Evolutionary conservation across 306 rosid species (phyloP), one percentile per base, ranked within the genome.

Genomic region (Trifolium pratense): DNA sequence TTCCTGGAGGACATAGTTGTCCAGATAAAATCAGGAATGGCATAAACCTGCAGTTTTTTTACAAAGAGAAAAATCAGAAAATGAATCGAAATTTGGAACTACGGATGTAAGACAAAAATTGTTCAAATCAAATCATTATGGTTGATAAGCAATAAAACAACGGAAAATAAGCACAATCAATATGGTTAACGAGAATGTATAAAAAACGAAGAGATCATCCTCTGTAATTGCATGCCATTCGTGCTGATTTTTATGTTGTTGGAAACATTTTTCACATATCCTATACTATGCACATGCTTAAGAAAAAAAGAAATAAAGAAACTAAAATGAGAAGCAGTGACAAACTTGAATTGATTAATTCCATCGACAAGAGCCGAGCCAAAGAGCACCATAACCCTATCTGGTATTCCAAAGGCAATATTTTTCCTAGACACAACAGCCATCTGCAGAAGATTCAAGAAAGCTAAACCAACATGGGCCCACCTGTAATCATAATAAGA

Each of bases 1-100:
- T 91, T 68, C 97, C 96, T 7, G 97, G 97, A 56, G 97, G 96
- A 74, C 97, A 91, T 65, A 91, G 91, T 39, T 84, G 87, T 57
- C 97, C 97, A 15, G 96, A 91, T 81, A 91, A 81, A 74, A 87
- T 91, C 78, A 91, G 70, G 85, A 91, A 91, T 9, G 97, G 97
- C 92, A 91, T 91, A 65, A 91, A 86, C 90, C 97, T 91, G 91
- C 88, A 84, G 40, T 65, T 84, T 63, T 78, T 9, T 8, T 6
- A 0, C 12, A 15, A 9, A 23, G 7, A 45, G 7, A 49, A 48
- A 57, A 8, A 52, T 5, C 23, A 13, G 69, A 31, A 46, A 48
- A 71, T 49, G 40, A 75, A 36, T 64, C 23, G 5, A 18, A 29
- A 29, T 29, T 26, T 29, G 32, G 6, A 29, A 29, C 32, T 29